Evolutionary conservation across 495 filamentous ascomycete genomes (phyloP), one percentile per base, ranked within the genome.

Genomic region (Xylaria curta): DNA sequence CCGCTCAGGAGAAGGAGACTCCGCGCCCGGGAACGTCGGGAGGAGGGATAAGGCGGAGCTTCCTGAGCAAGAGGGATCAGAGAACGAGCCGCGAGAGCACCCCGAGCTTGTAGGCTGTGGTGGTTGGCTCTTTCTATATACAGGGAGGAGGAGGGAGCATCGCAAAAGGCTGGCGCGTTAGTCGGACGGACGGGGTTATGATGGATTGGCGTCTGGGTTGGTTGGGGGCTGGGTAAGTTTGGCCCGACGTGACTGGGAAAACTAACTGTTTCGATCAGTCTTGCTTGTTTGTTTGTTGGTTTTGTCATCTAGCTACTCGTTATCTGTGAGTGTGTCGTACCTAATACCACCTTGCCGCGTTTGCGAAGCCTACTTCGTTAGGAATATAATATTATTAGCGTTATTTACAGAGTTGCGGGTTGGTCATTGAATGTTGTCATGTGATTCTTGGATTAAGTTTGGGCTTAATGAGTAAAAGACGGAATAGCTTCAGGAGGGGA

Each of bases 21-120:
- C 71, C 76, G 80, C 62, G 64, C 70, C 80, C 44, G 73, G 81
- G 33, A 79, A 88, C 46, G 84, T 85, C 68, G 84, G 64, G 87
- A 0, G 85, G 86, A 56, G 73, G 80, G 42, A 77, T 83, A 40
- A 82, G 86, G 40, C 78, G 85, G 44, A 87, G 88, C 78, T 89
- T 90, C 76, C 49, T 77, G 15, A 81, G 80, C 58, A 80, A 83
- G 67, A 76, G 78, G 68, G 87, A 87, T 31, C 40, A 75, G 71
- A 81, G 67, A 80, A 17, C 71, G 60, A 84, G 79, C 71, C 80
- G 78, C 66, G 78, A 82, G 61, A 76, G 80, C 8, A 79, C 80
- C 9, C 79, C 81, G 24, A 81, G 71, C 36, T 7, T 67, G 12
- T 67, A 56, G n/a, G 49, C n/a, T 8, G 38, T 8, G 38, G 4